A percentile compares a stretch with the other conserved stretches of the same genome.
phyloP scores from a whole-genome alignment of 305 asterid species.

The Solanum hybrid region DNA sequence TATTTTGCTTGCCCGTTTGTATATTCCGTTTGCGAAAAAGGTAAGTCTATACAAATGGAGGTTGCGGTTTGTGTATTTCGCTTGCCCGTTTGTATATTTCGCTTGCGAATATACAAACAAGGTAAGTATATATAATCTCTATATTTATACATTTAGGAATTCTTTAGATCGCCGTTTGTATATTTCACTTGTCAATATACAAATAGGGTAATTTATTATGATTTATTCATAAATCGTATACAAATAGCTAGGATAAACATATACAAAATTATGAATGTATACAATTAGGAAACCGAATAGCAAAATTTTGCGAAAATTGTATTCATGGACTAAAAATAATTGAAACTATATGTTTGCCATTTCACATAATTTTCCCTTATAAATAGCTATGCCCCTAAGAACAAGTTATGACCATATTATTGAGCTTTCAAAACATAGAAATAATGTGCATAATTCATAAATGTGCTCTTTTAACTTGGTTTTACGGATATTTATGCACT shows the following conservation, averaged over 20 bases:
- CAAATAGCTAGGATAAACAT: not conserved
- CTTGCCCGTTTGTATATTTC: too few relatives aligned
- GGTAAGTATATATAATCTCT: not conserved
- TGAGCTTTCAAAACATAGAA: not conserved
- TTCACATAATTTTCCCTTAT: not conserved
- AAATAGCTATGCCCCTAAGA: not conserved
- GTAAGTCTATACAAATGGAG: not conserved
- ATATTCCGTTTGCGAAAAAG: too few relatives aligned
- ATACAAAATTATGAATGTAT: too few relatives aligned
- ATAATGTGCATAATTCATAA: not conserved
- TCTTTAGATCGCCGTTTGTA: not conserved
- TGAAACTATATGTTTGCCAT: not conserved
- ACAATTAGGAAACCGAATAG: too few relatives aligned
- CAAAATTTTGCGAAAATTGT: too few relatives aligned
- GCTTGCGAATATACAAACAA: not conserved
- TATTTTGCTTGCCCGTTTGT: not conserved
- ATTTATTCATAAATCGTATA: not conserved
- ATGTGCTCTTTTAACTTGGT: too few relatives aligned
- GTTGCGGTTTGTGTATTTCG: not conserved
- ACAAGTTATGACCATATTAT: not conserved
- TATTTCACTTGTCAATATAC: not conserved
- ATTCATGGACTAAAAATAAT: not conserved
- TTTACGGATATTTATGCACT: not conserved
- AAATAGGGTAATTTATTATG: too few relatives aligned
- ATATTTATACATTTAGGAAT: not conserved